phyloP scores from a whole-genome alignment of 805 yeast genomes.

The Candida nitratophila region DNA sequence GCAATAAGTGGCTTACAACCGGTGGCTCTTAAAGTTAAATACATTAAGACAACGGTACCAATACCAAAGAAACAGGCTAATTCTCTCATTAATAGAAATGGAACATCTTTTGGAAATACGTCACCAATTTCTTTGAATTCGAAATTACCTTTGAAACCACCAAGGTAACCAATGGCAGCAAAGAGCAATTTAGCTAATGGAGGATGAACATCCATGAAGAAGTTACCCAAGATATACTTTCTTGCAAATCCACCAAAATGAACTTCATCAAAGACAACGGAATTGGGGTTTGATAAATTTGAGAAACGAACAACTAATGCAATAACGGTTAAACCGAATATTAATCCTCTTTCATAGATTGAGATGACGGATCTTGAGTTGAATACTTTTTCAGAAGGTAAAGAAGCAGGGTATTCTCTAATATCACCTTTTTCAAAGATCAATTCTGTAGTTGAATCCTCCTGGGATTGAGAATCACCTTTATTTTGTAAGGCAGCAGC shows the following conservation, averaged over 20 bases:
- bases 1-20: conserved; percentile 65
- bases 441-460: conserved; percentile 32
- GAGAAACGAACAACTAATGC: conserved; percentile 56
- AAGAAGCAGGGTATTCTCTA: conserved; percentile 49
- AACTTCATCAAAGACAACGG: conserved; percentile 96
- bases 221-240: conserved; percentile 68
- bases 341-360: conserved; percentile 31
- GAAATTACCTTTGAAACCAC: conserved; percentile 69
- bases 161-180: conserved; percentile 61
- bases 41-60: conserved; percentile 57
- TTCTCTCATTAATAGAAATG: conserved; percentile 63
- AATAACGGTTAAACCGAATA: conserved; percentile 32
- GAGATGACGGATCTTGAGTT: conserved; percentile 34
- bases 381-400: conserved; percentile 35
- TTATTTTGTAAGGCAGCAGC: background rate
- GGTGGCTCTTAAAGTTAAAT: conserved; percentile 62
- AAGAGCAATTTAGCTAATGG: conserved; percentile 77
- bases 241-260: conserved; percentile 98
- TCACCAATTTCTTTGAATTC: conserved; percentile 62
- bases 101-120: conserved; percentile 48
- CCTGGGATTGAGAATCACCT: background rate
- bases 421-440: conserved; percentile 41
- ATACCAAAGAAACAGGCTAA: conserved; percentile 65
- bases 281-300: conserved; percentile 58
- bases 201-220: conserved; percentile 85